A percentile compares a stretch with the other conserved stretches of the same genome.
Conservation (phyloP, 208 protist genomes). For the Leishmania guyanensis region DNA sequence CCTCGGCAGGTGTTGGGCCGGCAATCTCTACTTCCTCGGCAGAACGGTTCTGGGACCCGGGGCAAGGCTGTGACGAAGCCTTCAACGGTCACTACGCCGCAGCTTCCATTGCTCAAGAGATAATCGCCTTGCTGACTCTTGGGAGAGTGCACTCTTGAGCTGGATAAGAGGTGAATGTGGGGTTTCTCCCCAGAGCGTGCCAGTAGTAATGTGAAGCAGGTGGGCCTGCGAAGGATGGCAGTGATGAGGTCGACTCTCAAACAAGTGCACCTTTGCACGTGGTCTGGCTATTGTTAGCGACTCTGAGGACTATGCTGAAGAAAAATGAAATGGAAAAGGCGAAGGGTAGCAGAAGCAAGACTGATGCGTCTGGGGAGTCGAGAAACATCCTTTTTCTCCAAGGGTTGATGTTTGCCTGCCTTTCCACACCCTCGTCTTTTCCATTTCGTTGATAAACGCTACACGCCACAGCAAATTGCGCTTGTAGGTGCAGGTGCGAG, state of each 20-base stretch:
- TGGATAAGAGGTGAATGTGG: not conserved
- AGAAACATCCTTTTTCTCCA: not conserved
- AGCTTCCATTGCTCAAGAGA: constrained; percentile 1
- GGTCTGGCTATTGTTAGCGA: not conserved
- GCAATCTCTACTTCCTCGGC: not conserved
- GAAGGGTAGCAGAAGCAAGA: not conserved
- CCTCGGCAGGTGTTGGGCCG: constrained; percentile 8
- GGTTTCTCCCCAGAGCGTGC: not conserved
- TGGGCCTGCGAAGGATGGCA: not conserved
- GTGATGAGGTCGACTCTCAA: not conserved
- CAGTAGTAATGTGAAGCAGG: not conserved
- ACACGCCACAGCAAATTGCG: not conserved
- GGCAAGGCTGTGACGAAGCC: not conserved
- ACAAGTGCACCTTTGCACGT: not conserved
- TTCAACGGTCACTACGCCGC: not conserved
- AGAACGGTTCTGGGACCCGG: not conserved
- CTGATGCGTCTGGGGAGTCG: not conserved
- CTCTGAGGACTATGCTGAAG: not conserved
- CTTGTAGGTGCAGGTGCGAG: not conserved
- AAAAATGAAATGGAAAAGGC: not conserved
- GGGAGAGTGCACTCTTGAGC: not conserved
- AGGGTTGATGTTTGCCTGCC: not conserved
- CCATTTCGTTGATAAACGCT: not conserved
- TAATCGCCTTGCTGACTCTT: not conserved
- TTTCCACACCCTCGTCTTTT: not conserved